Conservation (phyloP, 306 rosid genomes). For the Bauhinia variegata region DNA sequence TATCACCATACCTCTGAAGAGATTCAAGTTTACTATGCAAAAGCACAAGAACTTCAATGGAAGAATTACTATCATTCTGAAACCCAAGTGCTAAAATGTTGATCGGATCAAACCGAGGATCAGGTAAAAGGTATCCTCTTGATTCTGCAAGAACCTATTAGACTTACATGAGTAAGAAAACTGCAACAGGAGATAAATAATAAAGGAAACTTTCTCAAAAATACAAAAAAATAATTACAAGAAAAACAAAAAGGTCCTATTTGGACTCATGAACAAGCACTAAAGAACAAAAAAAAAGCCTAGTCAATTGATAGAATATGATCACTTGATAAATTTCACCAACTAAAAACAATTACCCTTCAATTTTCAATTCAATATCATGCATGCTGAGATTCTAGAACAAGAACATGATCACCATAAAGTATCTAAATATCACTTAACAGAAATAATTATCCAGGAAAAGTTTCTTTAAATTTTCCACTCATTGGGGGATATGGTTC, state of each 20-base stretch:
- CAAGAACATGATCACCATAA: constrained; percentile 21
- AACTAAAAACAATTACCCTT: neutral
- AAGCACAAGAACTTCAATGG: constrained; percentile 67
- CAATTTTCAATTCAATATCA: constrained; percentile 11
- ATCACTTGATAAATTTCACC: constrained; percentile 1
- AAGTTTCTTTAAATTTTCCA: too few species aligned
- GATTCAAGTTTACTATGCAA: constrained; percentile 50
- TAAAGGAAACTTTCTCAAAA: neutral
- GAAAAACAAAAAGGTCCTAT: neutral
- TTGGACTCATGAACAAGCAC: constrained; percentile 4
- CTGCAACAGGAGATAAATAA: constrained; percentile 8
- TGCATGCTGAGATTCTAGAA: constrained; percentile 8
- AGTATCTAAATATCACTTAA: neutral
- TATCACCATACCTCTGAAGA: constrained; percentile 61
- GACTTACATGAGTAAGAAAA: constrained; percentile 12
- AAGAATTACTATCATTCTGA: constrained; percentile 66
- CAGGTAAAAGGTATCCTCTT: constrained; percentile 83
- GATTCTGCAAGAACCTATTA: constrained; percentile 83
- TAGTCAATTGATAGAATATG: neutral
- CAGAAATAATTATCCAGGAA: constrained; percentile 14
- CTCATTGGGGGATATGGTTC: neutral
- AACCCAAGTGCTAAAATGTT: constrained; percentile 67
- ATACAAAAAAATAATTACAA: constrained; percentile 12
- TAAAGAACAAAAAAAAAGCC: constrained; percentile 15
- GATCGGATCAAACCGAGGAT: constrained; percentile 82